Base-by-base conservation (phyloP, 768 basidiomycete genomes). In the Boletus rubescentipes region DNA sequence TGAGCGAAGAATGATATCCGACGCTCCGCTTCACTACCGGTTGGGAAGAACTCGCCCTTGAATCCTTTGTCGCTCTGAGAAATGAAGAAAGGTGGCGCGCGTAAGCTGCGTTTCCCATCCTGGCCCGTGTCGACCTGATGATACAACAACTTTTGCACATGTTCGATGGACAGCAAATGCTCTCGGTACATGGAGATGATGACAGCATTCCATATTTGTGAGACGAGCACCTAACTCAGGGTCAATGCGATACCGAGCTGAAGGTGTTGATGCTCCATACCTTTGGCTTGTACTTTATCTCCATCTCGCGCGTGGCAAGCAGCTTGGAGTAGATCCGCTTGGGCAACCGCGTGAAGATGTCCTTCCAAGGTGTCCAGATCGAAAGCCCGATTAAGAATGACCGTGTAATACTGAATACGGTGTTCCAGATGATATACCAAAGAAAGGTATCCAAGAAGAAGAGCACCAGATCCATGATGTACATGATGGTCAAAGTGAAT, bases 181-280 rank as follows among this genome's bases (percentile, higher is more conserved):
- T 99, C 97, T 66, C 97, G 87, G 73, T 98, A 99, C 97, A 99
- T 99, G 14, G 96, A 98, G 61, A 99, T 98, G 74, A 99, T 97
- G 74, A 99, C 87, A 21, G 97, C 97, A 69, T 99, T 99, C 97
- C 97, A 98, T 51, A 99, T 95, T 73, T 98, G 97, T 15, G 95
- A 97, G 40, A 99, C 96, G 37, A 99, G 81, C 36, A 99, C 93
- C 91, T 93, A 50, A 31, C 23, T 23, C 34, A 58, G 45, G 58
- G 41, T 49, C 20, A 41, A 35, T 45, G 29, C 23, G 6, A 44
- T n/a, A 5, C 49, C 18, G 6, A 29, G 20, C 14, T 5, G 16
- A 44, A 21, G 18, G 1, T 31, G 23, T 11, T 9, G 23, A 30
- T 7, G 2, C 14, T 18, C 66, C 79, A n/a, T 53, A 92, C 93